Evolutionary conservation across 352 stramenopile species (phyloP).

Genomic region (Pythium sp.): DNA sequence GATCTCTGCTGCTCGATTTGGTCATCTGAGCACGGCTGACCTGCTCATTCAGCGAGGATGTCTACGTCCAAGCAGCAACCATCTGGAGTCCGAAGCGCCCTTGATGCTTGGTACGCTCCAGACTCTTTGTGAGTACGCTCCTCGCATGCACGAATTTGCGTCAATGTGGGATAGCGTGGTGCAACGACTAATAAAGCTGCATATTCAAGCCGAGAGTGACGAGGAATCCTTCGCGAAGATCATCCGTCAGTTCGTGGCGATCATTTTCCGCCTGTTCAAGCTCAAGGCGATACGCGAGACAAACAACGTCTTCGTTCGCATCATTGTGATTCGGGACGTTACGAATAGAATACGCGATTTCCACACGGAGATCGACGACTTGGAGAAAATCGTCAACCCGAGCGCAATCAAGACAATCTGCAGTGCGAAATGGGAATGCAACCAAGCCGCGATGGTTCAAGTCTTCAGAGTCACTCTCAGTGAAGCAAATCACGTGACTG

Average conservation of each 20-base stretch:
- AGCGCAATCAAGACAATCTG: neutral
- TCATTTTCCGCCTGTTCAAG: conserved; percentile 7
- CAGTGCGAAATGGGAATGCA: neutral
- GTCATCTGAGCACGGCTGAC: neutral
- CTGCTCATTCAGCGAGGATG: neutral
- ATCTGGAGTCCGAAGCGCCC: neutral
- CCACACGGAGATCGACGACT: conserved; percentile 2
- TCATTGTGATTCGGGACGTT: neutral
- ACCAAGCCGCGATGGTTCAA: neutral
- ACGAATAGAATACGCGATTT: conserved; percentile 1
- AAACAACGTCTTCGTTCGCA: neutral
- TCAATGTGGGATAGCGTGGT: conserved; percentile 8
- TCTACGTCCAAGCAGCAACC: neutral
- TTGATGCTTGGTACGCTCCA: conserved; percentile 2
- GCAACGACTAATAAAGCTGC: neutral
- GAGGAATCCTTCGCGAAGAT: neutral
- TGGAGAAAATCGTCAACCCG: neutral
- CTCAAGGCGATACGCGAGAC: conserved; percentile 2
- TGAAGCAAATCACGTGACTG: neutral
- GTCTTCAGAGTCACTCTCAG: neutral
- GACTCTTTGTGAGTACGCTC: neutral
- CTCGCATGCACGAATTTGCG: neutral
- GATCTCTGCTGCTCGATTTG: conserved; percentile 5
- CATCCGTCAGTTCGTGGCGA: neutral
- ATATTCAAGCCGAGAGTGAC: neutral